These are phyloP conservation scores for Dendrostoma leiphaemia DNA, from an alignment of 2,329 filamentous ascomycete genomes.

Conservation along the genomic window DNA sequence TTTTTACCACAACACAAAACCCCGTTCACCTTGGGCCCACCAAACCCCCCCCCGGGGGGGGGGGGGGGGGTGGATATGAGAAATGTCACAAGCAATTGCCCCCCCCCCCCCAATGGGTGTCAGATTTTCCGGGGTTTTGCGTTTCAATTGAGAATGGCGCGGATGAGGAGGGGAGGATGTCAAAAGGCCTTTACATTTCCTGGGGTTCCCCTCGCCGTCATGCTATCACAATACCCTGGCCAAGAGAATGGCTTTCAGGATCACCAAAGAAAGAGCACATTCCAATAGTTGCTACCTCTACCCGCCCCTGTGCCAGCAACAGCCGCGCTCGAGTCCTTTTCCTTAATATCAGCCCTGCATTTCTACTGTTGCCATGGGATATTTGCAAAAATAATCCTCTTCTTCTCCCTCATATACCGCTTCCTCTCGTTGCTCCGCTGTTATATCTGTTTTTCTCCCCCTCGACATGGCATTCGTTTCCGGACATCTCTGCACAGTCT, in stretches of 20 bases:
- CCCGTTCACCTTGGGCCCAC: no score
- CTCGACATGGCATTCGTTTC: conserved; percentile 4
- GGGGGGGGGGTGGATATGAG: conserved; percentile 1
- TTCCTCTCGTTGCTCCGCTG: not conserved
- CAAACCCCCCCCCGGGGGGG: no score
- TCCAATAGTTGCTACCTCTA: conserved; percentile 19
- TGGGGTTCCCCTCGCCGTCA: not conserved
- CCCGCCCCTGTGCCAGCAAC: conserved; percentile 13
- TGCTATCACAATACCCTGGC: conserved; percentile 5
- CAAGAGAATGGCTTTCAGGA: conserved; percentile 7
- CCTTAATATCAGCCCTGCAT: conserved; percentile 14
- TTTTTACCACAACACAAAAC: no score
- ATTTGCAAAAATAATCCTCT: conserved; percentile 2
- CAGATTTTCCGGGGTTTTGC: no score
- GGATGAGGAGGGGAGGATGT: not conserved
- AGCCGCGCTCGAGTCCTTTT: not conserved
- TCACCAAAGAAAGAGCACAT: conserved; percentile 5
- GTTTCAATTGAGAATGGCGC: not conserved
- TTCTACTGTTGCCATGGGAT: conserved; percentile 19
- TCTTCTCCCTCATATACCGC: conserved; percentile 13
- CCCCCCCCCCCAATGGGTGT: no score
- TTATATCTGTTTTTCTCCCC: not conserved
- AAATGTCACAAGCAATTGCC: no score
- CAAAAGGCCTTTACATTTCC: conserved; percentile 5
- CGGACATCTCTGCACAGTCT: not conserved